Conservation (phyloP, 495 filamentous ascomycete genomes). For the Emericellopsis terricola region DNA sequence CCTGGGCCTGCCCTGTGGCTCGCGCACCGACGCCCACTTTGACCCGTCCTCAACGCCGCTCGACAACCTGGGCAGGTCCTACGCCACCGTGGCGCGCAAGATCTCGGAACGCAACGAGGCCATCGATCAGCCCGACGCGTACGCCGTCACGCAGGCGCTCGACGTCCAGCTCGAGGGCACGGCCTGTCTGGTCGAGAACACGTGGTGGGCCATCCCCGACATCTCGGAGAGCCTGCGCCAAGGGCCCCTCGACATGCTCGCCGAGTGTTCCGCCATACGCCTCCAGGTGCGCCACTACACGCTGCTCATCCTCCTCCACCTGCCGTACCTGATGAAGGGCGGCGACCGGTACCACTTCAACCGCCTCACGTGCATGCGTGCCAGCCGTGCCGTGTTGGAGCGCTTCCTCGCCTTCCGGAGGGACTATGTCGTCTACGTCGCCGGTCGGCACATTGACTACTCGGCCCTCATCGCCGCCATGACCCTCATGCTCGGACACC, state of each 20-base stretch:
- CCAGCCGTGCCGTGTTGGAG: conserved; percentile 21
- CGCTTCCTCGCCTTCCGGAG: conserved; percentile 20
- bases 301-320: conserved; percentile 22
- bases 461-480: conserved; percentile 24
- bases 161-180: conserved; percentile 23
- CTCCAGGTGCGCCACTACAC: conserved; percentile 28
- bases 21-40: conserved; percentile 13
- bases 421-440: conserved; percentile 13
- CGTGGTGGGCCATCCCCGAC: conserved; percentile 18
- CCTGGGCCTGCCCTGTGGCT: conserved; percentile 21
- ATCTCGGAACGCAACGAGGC: conserved; percentile 24
- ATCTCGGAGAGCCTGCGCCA: conserved; percentile 7
- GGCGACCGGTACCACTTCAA: conserved; percentile 29
- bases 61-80: conserved; percentile 16
- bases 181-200: conserved; percentile 14
- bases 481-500: conserved; percentile 23
- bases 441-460: conserved; percentile 27
- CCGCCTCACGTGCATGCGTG: conserved; percentile 21
- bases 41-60: conserved; percentile 12
- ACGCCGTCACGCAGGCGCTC: conserved; percentile 20
- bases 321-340: conserved; percentile 27
- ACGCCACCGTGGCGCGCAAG: conserved; percentile 14
- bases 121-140: conserved; percentile 6
- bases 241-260: conserved; percentile 15
- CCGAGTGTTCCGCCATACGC: too few species aligned